phyloP scores from a whole-genome alignment of 2,329 filamentous ascomycete species.

The Colletotrichum sp. region DNA sequence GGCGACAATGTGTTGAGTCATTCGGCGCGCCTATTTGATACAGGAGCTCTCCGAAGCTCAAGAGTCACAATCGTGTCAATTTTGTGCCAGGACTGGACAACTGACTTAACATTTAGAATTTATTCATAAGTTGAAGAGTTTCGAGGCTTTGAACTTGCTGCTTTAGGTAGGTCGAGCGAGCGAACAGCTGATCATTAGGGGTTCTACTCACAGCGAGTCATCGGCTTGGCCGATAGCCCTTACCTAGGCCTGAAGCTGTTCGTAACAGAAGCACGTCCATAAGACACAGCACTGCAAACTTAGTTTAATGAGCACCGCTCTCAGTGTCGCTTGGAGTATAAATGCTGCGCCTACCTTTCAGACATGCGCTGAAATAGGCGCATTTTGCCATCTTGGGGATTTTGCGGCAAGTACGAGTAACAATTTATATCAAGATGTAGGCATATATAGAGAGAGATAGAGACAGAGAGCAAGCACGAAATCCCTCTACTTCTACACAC shows the following conservation, averaged over 20 bases:
- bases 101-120: not conserved
- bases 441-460: not conserved
- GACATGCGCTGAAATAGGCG: not conserved
- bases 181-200: fast-evolving
- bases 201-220: not conserved
- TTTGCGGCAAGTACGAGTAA: no score
- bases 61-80: not conserved
- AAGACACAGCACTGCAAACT: not conserved
- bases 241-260: not conserved
- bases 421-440: no score
- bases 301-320: not conserved
- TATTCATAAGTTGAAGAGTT: not conserved
- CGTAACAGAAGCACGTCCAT: not conserved
- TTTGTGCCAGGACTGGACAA: not conserved
- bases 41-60: fast-evolving
- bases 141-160: not conserved
- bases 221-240: not conserved
- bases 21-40: not conserved
- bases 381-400: not conserved
- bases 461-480: not conserved
- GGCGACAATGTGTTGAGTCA: not conserved
- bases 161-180: not conserved
- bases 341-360: not conserved
- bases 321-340: not conserved
- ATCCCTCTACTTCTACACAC: not conserved